phyloP scores from a whole-genome alignment of 768 basidiomycete species.

The Cystofilobasidium ferigula region DNA sequence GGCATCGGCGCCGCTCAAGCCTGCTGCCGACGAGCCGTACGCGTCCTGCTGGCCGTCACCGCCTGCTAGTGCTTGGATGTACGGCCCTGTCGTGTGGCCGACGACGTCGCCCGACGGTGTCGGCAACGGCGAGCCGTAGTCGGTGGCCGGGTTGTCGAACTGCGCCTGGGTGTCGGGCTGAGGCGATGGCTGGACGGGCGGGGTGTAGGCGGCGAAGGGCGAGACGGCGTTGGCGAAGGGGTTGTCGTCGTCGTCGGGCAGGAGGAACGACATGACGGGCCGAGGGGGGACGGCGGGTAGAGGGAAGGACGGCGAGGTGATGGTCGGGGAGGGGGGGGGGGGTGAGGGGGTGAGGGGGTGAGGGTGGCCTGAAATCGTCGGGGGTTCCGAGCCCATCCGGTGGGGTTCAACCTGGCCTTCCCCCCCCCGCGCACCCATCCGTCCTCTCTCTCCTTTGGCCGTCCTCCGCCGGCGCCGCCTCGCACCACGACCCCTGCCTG shows the following conservation, averaged over 20 bases:
- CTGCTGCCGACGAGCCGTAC: not conserved
- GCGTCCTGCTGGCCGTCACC: not conserved
- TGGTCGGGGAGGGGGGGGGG: not conserved
- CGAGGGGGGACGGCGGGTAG: not conserved
- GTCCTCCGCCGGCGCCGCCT: too few species aligned
- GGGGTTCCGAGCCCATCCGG: too few species aligned
- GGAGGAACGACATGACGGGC: not conserved
- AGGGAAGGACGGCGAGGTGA: not conserved
- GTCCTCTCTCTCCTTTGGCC: too few species aligned
- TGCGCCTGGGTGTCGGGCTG: not conserved
- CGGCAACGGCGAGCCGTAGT: conserved; percentile 12
- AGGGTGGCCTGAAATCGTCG: too few species aligned
- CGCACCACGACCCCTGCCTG: too few species aligned
- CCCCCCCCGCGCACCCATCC: too few species aligned
- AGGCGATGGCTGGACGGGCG: not conserved
- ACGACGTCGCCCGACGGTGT: not conserved
- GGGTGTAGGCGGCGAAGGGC: conserved; percentile 16
- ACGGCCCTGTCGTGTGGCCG: conserved; percentile 10
- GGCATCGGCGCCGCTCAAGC: not conserved
- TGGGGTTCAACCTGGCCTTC: too few species aligned
- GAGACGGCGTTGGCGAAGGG: conserved; percentile 26
- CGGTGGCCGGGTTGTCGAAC: not conserved
- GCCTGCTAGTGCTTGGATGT: conserved; percentile 2
- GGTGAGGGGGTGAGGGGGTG: too few species aligned
- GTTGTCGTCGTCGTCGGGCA: conserved; percentile 20